Conservation (phyloP, 1,284 basidiomycete genomes). For the Sphagnurus paluster region DNA sequence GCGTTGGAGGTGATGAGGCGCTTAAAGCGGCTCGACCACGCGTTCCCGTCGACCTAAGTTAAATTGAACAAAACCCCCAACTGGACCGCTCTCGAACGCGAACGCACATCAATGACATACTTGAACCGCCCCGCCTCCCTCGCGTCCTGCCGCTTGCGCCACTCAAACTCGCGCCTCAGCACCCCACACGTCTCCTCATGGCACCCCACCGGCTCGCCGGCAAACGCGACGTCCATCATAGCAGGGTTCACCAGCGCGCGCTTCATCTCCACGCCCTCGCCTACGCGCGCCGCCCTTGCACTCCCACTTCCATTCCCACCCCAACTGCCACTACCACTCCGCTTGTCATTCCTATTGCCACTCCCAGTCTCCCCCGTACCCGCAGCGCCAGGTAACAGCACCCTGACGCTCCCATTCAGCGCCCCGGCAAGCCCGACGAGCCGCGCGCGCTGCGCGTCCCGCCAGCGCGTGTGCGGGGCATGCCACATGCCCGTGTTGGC, state of each 20-base stretch:
- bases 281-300: conserved; percentile 8
- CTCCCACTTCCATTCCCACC: too few relatives aligned
- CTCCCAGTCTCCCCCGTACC: too few relatives aligned
- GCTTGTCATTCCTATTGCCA: too few relatives aligned
- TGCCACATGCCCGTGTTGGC: conserved; percentile 63
- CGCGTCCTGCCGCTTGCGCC: conserved; percentile 40
- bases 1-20: conserved; percentile 63
- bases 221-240: conserved; percentile 53
- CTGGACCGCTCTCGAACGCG: neutral
- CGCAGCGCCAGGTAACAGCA: conserved; percentile 29
- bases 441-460: conserved; percentile 35
- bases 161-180: conserved; percentile 48
- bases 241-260: conserved; percentile 18
- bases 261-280: conserved; percentile 14
- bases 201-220: conserved; percentile 51
- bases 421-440: conserved; percentile 35
- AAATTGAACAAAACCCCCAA: neutral
- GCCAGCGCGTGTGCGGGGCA: conserved; percentile 31
- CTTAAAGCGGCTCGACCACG: conserved; percentile 71
- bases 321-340: too few relatives aligned
- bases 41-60: conserved; percentile 60
- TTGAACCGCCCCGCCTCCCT: conserved; percentile 59
- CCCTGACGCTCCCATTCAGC: conserved; percentile 29
- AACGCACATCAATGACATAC: conserved; percentile 65
- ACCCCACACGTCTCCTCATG: conserved; percentile 34